Base-by-base conservation (phyloP, 164 flowering plant genomes). In the Kalanchoe fedtschenkoi region DNA sequence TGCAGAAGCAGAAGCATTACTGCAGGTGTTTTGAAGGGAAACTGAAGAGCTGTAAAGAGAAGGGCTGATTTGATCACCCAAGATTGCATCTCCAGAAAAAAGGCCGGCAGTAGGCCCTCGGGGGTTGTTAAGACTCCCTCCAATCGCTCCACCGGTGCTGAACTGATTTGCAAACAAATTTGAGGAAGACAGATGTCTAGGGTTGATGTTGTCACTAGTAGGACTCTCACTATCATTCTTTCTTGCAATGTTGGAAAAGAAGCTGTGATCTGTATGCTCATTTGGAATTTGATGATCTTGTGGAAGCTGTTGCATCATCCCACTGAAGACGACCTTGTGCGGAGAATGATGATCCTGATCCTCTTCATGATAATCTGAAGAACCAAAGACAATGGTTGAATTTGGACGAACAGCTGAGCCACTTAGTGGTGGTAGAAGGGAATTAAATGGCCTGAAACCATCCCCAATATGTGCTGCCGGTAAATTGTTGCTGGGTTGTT, bases 221-320 rank as follows among this genome's bases (percentile, higher is more conserved):
- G 28, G 42, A 58, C n/a, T 62, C 61, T 37, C 68, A 41, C 34
- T 71, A 34, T 65, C 69, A 41, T 64, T 69, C 8, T 60, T 70
- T 39, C 34, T 70, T 51, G 46, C 68, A 41, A 46, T 62, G 65
- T 47, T 74, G 39, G 81, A 60, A 44, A 77, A 77, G 68, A 71
- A 72, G 61, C 75, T 55, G 39, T 47, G 60, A 33, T 33, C 8
- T 53, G 37, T 70, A 30, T 68, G 21, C 39, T 60, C 65, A 53
- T 58, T n/a, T 59, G 22, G 2, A 59, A 59, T 59, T 37, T 33
- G 39, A 22, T 51, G 55, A 58, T 58, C 56, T n/a, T 77, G 76
- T 8, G 75, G 76, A 22, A 73, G 70, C 41, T 78, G 72, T 37
- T 80, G 83, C 82, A 82, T 72, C 22, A 78, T 60, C 8, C 81